Evolutionary conservation across 2,329 filamentous ascomycete species (phyloP).

Genomic region (Lachnellula willkommii): DNA sequence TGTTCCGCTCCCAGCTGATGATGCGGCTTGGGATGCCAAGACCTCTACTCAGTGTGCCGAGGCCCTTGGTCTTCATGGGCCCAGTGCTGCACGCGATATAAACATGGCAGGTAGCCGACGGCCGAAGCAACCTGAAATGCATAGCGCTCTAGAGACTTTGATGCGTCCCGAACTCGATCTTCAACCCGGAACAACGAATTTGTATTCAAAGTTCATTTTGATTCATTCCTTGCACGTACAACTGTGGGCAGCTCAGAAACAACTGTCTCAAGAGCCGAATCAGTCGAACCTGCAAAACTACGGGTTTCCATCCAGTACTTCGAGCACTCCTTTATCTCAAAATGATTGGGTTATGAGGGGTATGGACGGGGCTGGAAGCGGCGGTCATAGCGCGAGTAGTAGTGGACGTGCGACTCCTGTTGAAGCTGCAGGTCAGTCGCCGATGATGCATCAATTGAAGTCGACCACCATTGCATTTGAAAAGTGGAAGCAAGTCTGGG

Average conservation of each 20-base stretch:
- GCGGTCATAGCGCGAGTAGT: conserved; percentile 40
- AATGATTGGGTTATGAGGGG: conserved; percentile 51
- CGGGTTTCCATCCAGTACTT: conserved; percentile 36
- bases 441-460: conserved; percentile 43
- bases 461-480: conserved; percentile 52
- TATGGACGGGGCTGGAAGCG: conserved; percentile 38
- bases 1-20: conserved; percentile 65
- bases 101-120: conserved; percentile 60
- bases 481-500: conserved; percentile 70
- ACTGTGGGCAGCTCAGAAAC: conserved; percentile 48
- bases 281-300: conserved; percentile 11
- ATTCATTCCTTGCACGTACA: conserved; percentile 64
- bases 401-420: conserved; percentile 45
- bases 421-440: conserved; percentile 30
- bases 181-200: conserved; percentile 61
- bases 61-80: conserved; percentile 58
- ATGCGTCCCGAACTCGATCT: conserved; percentile 55
- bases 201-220: conserved; percentile 69
- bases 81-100: conserved; percentile 45
- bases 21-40: conserved; percentile 67
- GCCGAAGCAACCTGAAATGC: conserved; percentile 59
- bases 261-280: conserved; percentile 32
- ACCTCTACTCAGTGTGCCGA: conserved; percentile 55
- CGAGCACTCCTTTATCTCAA: conserved; percentile 52
- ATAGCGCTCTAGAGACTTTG: conserved; percentile 55